A percentile compares a stretch with the other conserved stretches of the same genome.
These are phyloP conservation scores for Eucalyptus erythrocorys DNA, from an alignment of 345 rosid genomes.

Conservation along the genomic window DNA sequence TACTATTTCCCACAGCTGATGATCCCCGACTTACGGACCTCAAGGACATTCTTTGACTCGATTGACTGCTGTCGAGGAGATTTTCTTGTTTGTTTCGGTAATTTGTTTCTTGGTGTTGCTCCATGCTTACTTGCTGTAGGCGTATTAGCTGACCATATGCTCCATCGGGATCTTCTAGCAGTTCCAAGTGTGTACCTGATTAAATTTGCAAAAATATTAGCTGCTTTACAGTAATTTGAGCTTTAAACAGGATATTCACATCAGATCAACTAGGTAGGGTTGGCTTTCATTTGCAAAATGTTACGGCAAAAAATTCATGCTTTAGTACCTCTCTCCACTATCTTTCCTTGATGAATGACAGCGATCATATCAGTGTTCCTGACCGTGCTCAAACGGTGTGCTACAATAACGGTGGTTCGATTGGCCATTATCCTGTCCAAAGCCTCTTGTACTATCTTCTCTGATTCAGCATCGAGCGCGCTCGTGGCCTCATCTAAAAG, in stretches of 20 bases:
- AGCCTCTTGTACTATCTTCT: conserved; percentile 81
- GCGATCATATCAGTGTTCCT: conserved; percentile 63
- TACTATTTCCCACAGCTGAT: conserved; percentile 36
- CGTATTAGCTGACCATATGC: conserved; percentile 71
- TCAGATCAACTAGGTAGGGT: not conserved
- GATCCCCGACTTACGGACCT: conserved; percentile 46
- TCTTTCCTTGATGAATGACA: conserved; percentile 65
- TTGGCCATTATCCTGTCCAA: conserved; percentile 68
- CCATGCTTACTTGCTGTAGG: conserved; percentile 47
- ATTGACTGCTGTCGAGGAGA: not conserved
- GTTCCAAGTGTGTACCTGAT: conserved; percentile 56
- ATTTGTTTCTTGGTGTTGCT: conserved; percentile 18
- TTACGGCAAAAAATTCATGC: not conserved
- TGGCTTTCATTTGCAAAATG: not conserved
- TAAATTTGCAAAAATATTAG: not conserved
- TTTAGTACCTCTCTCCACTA: conserved; percentile 69
- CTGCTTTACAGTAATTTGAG: not conserved
- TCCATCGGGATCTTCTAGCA: conserved; percentile 57
- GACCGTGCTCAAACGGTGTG: conserved; percentile 78
- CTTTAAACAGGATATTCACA: not conserved
- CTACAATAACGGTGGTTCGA: conserved; percentile 68
- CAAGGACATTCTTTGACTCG: conserved; percentile 21
- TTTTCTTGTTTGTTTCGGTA: conserved; percentile 11
- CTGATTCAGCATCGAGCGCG: conserved; percentile 85
- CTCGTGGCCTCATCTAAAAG: conserved; percentile 89